These are phyloP conservation scores for Medicago truncatula DNA, from an alignment of 306 rosid species.

Conservation along the genomic window DNA sequence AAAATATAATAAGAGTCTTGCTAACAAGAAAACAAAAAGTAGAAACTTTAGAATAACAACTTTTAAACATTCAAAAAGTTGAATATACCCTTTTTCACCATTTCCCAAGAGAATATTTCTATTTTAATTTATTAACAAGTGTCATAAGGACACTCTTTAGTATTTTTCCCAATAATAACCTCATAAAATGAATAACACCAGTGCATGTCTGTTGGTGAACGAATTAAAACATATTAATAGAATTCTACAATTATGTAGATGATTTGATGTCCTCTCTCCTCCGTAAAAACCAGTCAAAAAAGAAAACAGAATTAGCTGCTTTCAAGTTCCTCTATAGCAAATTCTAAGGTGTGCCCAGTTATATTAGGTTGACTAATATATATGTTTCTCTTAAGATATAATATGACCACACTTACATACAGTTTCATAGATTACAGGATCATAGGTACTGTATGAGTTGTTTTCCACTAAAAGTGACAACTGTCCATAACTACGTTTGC, in stretches of 20 bases:
- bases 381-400: background rate
- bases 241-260: constrained; percentile 18
- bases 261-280: background rate
- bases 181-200: constrained; percentile 1
- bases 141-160: no score
- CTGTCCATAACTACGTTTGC: background rate
- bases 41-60: no score
- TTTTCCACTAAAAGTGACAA: background rate
- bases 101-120: no score
- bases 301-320: background rate
- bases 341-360: background rate
- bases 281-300: background rate
- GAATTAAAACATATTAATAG: background rate
- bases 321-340: background rate
- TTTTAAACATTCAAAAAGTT: no score
- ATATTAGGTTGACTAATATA: background rate
- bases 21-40: no score
- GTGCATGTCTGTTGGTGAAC: background rate
- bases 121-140: no score
- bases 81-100: no score
- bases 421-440: background rate
- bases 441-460: background rate
- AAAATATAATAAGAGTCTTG: background rate
- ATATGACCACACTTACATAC: background rate
- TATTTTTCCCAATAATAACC: background rate